Percentiles rank a stretch among this genome's conserved stretches.
Conservation (phyloP, 2,329 filamentous ascomycete species). For the Tympanopsis confertula region DNA sequence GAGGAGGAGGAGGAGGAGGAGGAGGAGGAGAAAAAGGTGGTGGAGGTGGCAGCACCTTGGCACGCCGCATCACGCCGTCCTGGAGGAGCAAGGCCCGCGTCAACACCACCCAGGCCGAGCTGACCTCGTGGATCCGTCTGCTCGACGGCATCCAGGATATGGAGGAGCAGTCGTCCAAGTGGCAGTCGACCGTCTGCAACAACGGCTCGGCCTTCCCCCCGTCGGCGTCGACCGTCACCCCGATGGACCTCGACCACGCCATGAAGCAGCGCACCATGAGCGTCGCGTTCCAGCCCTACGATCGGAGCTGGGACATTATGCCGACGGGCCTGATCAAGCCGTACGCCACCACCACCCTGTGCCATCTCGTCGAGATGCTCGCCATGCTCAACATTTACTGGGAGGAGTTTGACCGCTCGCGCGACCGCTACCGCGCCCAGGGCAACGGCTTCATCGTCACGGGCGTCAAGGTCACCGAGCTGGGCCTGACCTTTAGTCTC, state of each 20-base stretch:
- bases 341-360: slow-evolving; percentile 42
- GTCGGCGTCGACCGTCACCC: neutral
- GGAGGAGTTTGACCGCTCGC: slow-evolving; percentile 41
- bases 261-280: slow-evolving; percentile 23
- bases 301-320: slow-evolving; percentile 39
- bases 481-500: slow-evolving; percentile 43
- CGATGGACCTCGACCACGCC: slow-evolving; percentile 5
- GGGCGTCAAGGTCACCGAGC: slow-evolving; percentile 30
- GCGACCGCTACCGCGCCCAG: slow-evolving; percentile 39
- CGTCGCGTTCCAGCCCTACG: slow-evolving; percentile 30
- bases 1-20: no score
- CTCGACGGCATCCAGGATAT: neutral
- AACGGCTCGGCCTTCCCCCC: neutral
- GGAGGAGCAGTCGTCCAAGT: neutral
- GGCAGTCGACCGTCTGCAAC: neutral
- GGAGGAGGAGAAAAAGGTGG: neutral
- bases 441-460: slow-evolving; percentile 41
- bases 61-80: no score
- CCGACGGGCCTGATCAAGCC: slow-evolving; percentile 31
- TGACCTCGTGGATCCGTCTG: neutral
- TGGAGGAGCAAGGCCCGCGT: neutral
- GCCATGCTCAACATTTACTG: slow-evolving; percentile 44
- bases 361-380: slow-evolving; percentile 40
- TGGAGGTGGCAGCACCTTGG: no score
- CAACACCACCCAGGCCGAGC: neutral